These are phyloP conservation scores for Leucogyrophana mollusca DNA, from an alignment of 768 basidiomycete species.

Conservation along the genomic window DNA sequence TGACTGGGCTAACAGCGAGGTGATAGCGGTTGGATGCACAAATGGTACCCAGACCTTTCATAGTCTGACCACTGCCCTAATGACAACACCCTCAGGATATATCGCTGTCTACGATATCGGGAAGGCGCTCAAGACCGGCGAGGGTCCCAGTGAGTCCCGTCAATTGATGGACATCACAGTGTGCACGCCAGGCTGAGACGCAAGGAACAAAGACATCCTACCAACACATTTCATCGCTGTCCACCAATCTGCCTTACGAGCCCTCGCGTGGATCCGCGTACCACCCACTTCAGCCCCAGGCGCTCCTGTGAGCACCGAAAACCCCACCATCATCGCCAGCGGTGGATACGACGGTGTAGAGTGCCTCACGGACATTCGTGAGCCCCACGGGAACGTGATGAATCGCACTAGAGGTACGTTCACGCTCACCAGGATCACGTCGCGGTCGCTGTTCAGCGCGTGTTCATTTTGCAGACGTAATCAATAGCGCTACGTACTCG, in stretches of 20 bases:
- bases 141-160: constrained; percentile 29
- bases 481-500: constrained; percentile 66
- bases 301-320: constrained; percentile 39
- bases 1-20: constrained; percentile 88
- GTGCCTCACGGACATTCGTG: constrained; percentile 74
- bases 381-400: constrained; percentile 63
- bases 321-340: constrained; percentile 74
- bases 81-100: constrained; percentile 34
- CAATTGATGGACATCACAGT: too few species aligned
- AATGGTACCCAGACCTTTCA: constrained; percentile 52
- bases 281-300: constrained; percentile 57
- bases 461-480: constrained; percentile 58
- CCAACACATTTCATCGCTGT: constrained; percentile 72
- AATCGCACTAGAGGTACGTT: constrained; percentile 72
- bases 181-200: too few species aligned
- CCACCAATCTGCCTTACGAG: constrained; percentile 80
- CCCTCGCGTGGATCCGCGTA: constrained; percentile 70
- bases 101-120: constrained; percentile 60
- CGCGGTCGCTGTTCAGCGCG: too few species aligned
- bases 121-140: constrained; percentile 34
- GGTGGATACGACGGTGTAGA: constrained; percentile 82
- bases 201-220: constrained; percentile 43
- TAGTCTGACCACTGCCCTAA: not conserved
- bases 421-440: not conserved
- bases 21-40: constrained; percentile 79